Conservation (phyloP, 768 basidiomycete genomes). For the Suillus plorans region DNA sequence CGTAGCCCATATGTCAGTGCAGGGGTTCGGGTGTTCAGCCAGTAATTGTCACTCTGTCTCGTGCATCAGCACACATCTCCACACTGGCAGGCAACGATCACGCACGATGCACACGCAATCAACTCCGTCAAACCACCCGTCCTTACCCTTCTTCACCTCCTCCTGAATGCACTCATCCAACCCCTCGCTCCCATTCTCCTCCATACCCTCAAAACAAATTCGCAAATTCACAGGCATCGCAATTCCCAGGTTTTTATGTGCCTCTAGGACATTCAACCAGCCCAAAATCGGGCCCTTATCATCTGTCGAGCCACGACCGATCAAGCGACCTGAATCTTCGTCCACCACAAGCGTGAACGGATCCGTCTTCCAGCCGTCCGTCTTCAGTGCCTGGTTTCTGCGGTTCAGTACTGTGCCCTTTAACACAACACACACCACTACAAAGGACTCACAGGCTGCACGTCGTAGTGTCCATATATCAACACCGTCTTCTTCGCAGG, state of each 20-base stretch:
- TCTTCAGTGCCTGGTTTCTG: slow-evolving; percentile 36
- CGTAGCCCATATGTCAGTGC: slow-evolving; percentile 74
- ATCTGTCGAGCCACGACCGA: slow-evolving; percentile 86
- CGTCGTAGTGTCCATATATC: slow-evolving; percentile 94
- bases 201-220: slow-evolving; percentile 97
- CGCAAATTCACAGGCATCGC: slow-evolving; percentile 86
- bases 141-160: slow-evolving; percentile 65
- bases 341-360: slow-evolving; percentile 71
- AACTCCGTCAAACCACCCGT: slow-evolving; percentile 81
- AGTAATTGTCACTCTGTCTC: slow-evolving; percentile 86
- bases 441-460: slow-evolving; percentile 70
- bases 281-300: slow-evolving; percentile 90
- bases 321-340: slow-evolving; percentile 54
- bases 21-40: slow-evolving; percentile 44
- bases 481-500: slow-evolving; percentile 91
- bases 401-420: background rate
- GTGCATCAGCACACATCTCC: background rate
- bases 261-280: slow-evolving; percentile 88
- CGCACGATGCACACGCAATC: slow-evolving; percentile 92
- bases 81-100: slow-evolving; percentile 7
- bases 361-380: slow-evolving; percentile 87
- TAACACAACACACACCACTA: background rate
- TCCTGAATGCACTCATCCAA: slow-evolving; percentile 81
- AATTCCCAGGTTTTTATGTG: slow-evolving; percentile 64
- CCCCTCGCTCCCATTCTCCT: slow-evolving; percentile 90